Percentiles rank a stretch among this genome's conserved stretches.
These are phyloP conservation scores for Actinomortierella wolfii DNA, from an alignment of 371 early-diverging fungal genomes.

Conservation along the genomic window DNA sequence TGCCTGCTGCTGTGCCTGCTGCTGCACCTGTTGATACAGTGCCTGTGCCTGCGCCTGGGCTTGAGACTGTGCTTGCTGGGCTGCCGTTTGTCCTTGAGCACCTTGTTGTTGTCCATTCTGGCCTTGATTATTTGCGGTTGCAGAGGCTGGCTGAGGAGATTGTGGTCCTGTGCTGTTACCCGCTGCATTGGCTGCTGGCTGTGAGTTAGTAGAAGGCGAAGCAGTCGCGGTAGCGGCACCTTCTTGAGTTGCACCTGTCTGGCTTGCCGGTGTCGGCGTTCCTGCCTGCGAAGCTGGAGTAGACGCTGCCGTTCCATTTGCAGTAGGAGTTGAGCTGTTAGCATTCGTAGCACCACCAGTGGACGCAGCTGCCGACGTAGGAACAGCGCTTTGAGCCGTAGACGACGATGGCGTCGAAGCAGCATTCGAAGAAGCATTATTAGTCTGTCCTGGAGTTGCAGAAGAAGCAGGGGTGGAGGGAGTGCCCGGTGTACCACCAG, in stretches of 20 bases:
- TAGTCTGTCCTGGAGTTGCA: constrained; percentile 17
- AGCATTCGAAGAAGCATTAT: constrained; percentile 8
- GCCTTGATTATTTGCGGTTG: constrained; percentile 7
- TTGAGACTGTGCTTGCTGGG: constrained; percentile 25
- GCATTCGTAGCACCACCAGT: constrained; percentile 8
- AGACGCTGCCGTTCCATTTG: constrained; percentile 1
- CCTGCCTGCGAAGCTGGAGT: constrained; percentile 9
- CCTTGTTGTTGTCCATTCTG: constrained; percentile 19
- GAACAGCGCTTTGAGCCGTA: neutral
- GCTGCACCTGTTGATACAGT: constrained; percentile 22
- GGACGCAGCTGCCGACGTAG: constrained; percentile 3
- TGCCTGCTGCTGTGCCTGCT: constrained; percentile 26
- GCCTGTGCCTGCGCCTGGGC: constrained; percentile 43
- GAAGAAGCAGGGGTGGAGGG: constrained; percentile 27
- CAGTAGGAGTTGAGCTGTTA: constrained; percentile 10
- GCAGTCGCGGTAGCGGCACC: constrained; percentile 8
- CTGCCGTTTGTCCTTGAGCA: constrained; percentile 19
- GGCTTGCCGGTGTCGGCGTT: neutral
- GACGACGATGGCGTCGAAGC: neutral
- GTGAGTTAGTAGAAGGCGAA: constrained; percentile 14
- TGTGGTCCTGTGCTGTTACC: constrained; percentile 8
- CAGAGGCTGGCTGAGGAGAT: constrained; percentile 21
- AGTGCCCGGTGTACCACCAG: constrained; percentile 24
- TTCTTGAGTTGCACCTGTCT: constrained; percentile 20
- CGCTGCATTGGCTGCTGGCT: constrained; percentile 15